Evolutionary conservation across 225 moss, liverwort and hornwort genomes (phyloP), one percentile per base, ranked within the genome.

Genomic region (Rhytidiadelphus loreus): DNA sequence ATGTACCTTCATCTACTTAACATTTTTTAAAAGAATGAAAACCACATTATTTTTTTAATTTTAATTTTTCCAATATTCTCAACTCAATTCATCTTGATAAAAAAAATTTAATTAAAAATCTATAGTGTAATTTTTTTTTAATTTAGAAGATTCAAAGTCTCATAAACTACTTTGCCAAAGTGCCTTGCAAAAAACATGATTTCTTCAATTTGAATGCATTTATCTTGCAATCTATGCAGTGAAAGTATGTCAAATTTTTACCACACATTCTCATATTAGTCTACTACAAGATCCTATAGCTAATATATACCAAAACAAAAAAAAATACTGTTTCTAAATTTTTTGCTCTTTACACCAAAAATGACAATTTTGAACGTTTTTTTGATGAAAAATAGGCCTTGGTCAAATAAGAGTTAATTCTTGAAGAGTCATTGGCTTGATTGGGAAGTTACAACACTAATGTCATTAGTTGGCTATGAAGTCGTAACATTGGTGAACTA

Each of bases 381-480:
- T 69, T 69, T 13, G 13, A 4, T 0, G 2, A 39, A 69, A 69
- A 69, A 22, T 2, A 69, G 1, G 2, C 23, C 23, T n/a, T 4
- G 13, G 4, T n/a, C 5, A 1, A n/a, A 2, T 1, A 37, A 0
- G 3, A 2, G 6, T 22, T 39, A 22, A 39, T n/a, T 2, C 22
- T 0, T 2, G 13, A 11, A 13, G 6, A 14, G 8, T 14, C 29
- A 64, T 64, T 64, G 30, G 8, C 10, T n/a, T 35, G 35, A 5
- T 1, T 64, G 18, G 5, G 2, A 69, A 69, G 39, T 69, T 69
- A 13, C 21, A 39, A 24, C 22, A n/a, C 4, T 12, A 35, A 1
- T 7, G n/a, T 65, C 65, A 35, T 65, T 35, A 19, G 3, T 20
- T 65, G 10, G 20, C 9, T 65, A 7, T 10, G 20, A 70, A 70